These are phyloP conservation scores for Phragmites australis DNA, from an alignment of 176 grass and related monocot genomes.

Conservation along the genomic window DNA sequence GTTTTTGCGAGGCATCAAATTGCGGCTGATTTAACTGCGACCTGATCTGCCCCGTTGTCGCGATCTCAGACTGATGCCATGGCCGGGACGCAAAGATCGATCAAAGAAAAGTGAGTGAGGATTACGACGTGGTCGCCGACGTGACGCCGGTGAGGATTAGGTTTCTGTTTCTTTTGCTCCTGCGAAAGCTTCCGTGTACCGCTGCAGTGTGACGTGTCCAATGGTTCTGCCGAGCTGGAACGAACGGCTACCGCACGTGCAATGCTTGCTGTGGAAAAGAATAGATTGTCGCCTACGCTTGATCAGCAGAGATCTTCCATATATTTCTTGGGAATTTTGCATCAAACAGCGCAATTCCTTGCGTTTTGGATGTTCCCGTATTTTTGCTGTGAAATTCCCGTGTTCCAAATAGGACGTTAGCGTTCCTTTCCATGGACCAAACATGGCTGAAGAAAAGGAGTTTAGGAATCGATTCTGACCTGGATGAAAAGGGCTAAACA, in stretches of 20 bases:
- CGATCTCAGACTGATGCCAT: constrained; percentile 3
- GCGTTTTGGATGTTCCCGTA: not conserved
- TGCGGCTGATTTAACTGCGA: constrained; percentile 26
- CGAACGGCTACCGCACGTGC: constrained; percentile 26
- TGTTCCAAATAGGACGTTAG: not conserved
- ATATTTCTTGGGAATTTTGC: not conserved
- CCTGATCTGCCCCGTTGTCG: constrained; percentile 12
- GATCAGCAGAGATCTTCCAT: not conserved
- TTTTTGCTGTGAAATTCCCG: not conserved
- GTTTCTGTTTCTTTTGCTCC: constrained; percentile 32
- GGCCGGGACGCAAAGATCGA: not conserved
- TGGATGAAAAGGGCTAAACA: constrained; percentile 7
- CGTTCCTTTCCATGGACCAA: not conserved
- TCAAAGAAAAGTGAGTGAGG: not conserved
- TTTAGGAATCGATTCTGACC: not conserved
- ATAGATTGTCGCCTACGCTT: constrained; percentile 24
- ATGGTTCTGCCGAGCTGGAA: constrained; percentile 36
- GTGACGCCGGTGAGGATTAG: constrained; percentile 41
- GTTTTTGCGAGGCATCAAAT: constrained; percentile 15
- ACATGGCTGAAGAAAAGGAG: not conserved
- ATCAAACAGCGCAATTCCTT: not conserved
- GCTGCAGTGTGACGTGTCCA: constrained; percentile 22
- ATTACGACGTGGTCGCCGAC: constrained; percentile 29
- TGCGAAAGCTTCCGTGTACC: constrained; percentile 7
- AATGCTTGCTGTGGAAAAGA: constrained; percentile 9